These are phyloP conservation scores for Ichthyophthirius multifiliis DNA, from an alignment of 169 alveolate species.

Conservation along the genomic window DNA sequence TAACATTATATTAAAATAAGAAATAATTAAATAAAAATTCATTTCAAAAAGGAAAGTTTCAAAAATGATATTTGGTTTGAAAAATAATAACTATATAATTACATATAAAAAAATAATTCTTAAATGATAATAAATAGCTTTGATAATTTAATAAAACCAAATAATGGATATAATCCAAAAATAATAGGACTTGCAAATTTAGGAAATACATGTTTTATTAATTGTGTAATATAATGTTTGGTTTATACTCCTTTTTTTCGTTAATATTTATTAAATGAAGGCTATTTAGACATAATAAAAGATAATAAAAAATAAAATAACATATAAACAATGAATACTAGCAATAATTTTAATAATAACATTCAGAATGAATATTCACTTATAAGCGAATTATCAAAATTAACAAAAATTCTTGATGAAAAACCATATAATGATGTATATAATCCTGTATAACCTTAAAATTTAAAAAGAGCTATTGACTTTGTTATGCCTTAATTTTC, in stretches of 20 bases:
- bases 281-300: neutral
- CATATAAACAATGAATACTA: neutral
- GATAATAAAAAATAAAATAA: neutral
- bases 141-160: neutral
- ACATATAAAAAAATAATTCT: neutral
- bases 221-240: neutral
- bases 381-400: neutral
- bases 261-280: neutral
- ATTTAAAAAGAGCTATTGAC: neutral
- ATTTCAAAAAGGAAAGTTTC: neutral
- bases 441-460: neutral
- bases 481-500: neutral
- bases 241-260: neutral
- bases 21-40: neutral
- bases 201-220: neutral
- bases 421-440: neutral
- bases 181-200: neutral
- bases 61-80: neutral
- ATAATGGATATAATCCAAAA: neutral
- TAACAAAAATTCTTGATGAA: neutral
- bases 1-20: neutral
- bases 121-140: neutral
- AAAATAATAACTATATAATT: neutral
- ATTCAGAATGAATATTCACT: neutral
- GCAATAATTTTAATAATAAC: neutral